Percentiles rank a stretch among this genome's conserved stretches.
Conservation (phyloP, 768 basidiomycete genomes). For the Rhizopogon sp. region DNA sequence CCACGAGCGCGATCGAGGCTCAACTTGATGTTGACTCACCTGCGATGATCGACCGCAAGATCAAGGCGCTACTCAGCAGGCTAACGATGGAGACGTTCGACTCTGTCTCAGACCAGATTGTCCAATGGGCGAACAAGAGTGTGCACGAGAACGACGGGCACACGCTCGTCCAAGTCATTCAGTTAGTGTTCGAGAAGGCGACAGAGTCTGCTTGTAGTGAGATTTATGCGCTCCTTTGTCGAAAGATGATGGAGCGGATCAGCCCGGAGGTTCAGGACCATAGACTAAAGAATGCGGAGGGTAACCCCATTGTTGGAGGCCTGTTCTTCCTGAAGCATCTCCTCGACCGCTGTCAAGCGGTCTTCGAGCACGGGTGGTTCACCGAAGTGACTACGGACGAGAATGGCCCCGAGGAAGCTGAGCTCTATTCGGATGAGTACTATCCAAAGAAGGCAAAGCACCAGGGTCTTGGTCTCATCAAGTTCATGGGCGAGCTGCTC, state of each 20-base stretch:
- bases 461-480: constrained; percentile 93
- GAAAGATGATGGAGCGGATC: constrained; percentile 94
- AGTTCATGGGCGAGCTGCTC: constrained; percentile 97
- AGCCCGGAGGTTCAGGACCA: constrained; percentile 86
- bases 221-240: constrained; percentile 95
- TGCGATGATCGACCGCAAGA: constrained; percentile 88
- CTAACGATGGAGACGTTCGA: constrained; percentile 96
- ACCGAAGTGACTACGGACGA: constrained; percentile 68
- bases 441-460: constrained; percentile 98
- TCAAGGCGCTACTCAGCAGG: constrained; percentile 89
- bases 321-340: constrained; percentile 96
- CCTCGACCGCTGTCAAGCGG: constrained; percentile 93
- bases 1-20: constrained; percentile 33
- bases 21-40: constrained; percentile 59
- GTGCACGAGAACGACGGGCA: constrained; percentile 28
- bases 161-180: constrained; percentile 65
- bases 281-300: constrained; percentile 73
- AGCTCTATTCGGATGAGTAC: constrained; percentile 92
- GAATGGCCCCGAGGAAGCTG: constrained; percentile 50
- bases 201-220: constrained; percentile 93
- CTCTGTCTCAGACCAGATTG: constrained; percentile 92
- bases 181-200: constrained; percentile 95
- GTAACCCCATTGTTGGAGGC: constrained; percentile 88
- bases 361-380: constrained; percentile 95
- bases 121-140: constrained; percentile 84